Evolutionary conservation across 768 basidiomycete species (phyloP), one percentile per base, ranked within the genome.

Genomic region (Suillus hirtellus): DNA sequence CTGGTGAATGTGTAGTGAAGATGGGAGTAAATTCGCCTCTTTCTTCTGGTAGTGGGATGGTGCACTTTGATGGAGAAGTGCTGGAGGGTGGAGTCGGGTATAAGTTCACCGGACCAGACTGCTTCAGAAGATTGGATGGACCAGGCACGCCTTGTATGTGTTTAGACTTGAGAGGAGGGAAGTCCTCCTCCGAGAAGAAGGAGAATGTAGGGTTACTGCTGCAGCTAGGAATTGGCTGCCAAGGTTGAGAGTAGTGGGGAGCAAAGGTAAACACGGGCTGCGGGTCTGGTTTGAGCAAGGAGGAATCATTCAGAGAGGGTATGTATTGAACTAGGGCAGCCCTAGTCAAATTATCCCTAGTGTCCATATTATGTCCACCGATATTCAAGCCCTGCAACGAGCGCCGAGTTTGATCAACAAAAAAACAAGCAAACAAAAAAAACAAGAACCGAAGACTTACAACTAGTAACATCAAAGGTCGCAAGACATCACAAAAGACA

Each of bases 351-450:
- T 62, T 61, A 63, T 71, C 73, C 73, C 75, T 75, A 71, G 71
- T 75, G 73, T 75, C 69, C 71, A 68, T 31, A 31, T 66, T 66
- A 63, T 64, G 71, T 73, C 66, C 65, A 70, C 64, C 70, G 66
- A 71, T 68, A 74, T 71, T 71, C 73, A 76, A 74, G 68, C 73
- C 67, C 74, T 74, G 53, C 6, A 68, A 63, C 64, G 62, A 65
- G 37, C 37, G 38, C 31, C 59, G 50, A 50, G 47, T 19, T 19
- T 44, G 55, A 14, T 17, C 43, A 60, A 52, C 53, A 55, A 54
- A 49, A 40, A 42, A 58, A 34, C 21, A 56, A 15, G 59, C 11
- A 4, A 17, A 60, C 21, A 35, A 61, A 60, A 31, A 63, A 58
- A 52, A 44, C 42, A 34, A 46, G 34, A 60, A 42, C 4, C 4